Evolutionary conservation across 345 rosid genomes (phyloP), one percentile per base, ranked within the genome.

Genomic region (Viola odorata): DNA sequence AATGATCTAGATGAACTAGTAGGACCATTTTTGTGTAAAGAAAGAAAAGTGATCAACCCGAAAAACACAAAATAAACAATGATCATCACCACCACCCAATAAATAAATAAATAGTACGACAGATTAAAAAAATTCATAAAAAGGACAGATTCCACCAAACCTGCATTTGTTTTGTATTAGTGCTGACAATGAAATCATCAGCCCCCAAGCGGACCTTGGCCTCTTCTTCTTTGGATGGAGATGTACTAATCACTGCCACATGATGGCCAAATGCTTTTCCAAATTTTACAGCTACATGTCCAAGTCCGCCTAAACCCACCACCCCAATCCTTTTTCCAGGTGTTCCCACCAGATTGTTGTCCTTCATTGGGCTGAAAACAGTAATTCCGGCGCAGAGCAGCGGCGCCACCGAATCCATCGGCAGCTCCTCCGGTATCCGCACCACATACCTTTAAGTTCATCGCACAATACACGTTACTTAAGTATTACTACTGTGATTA

Each of bases 401-500:
- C 0, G 85, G 91, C 9, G 91, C 91, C 17, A 69, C 78, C 11
- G 82, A 78, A 44, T 82, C 91, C 86, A 84, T 66, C 7, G 86
- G 80, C 53, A 86, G 66, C 64, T 60, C 77, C 47, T 84, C 81
- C 2, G 91, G 89, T 45, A 80, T 62, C 8, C 55, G 76, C 49
- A 85, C 88, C 52, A 81, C 85, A 12, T 67, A 80, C 75, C 86
- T 82, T 64, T 52, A 47, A 14, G 10, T 32, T 12, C 37, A 37
- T 13, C 13, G 4, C 32, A 23, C 32, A 23, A 23, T 23, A 23
- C 32, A 23, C 32, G 32, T 23, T 23, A 23, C 32, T 23, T 23
- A 23, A 23, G 1, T 23, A 23, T 23, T 23, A 23, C 32, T 23
- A 23, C 2, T 23, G 32, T 2, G 2, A 23, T 23, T 23, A 23